Conservation (phyloP, 208 protist genomes). For the Eutreptiella sp. region DNA sequence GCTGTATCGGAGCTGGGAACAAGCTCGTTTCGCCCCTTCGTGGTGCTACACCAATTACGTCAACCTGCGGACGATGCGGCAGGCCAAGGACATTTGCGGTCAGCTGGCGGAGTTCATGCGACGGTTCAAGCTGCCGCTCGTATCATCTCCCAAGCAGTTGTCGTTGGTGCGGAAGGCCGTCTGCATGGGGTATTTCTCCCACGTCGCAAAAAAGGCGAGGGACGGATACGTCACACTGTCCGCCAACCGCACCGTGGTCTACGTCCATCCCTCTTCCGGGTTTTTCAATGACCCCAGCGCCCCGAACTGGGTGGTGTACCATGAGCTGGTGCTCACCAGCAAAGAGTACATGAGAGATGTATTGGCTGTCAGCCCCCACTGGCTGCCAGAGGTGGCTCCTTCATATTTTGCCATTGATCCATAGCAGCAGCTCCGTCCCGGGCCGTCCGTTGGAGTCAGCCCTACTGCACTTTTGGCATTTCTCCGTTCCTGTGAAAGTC, state of each 20-base stretch:
- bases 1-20: slow-evolving; percentile 68
- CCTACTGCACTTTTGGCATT: too few relatives aligned
- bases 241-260: slow-evolving; percentile 57
- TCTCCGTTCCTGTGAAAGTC: too few relatives aligned
- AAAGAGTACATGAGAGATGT: slow-evolving; percentile 96
- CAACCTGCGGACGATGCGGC: slow-evolving; percentile 46
- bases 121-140: slow-evolving; percentile 47
- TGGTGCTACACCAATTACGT: slow-evolving; percentile 83
- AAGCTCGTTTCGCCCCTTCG: slow-evolving; percentile 50
- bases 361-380: slow-evolving; percentile 79
- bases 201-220: slow-evolving; percentile 55
- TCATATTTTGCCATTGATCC: slow-evolving; percentile 63
- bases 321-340: slow-evolving; percentile 89
- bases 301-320: slow-evolving; percentile 94
- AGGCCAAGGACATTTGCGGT: slow-evolving; percentile 46
- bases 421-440: too few relatives aligned
- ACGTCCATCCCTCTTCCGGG: neutral
- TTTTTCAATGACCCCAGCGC: slow-evolving; percentile 1
- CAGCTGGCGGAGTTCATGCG: slow-evolving; percentile 57
- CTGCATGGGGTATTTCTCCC: slow-evolving; percentile 75
- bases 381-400: slow-evolving; percentile 87
- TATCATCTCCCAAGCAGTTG: too few relatives aligned
- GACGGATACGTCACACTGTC: slow-evolving; percentile 63
- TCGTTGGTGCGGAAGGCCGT: slow-evolving; percentile 61
- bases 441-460: too few relatives aligned